Evolutionary conservation across 1,284 basidiomycete genomes (phyloP).

Genomic region (Lentinula novae-zelandiae): DNA sequence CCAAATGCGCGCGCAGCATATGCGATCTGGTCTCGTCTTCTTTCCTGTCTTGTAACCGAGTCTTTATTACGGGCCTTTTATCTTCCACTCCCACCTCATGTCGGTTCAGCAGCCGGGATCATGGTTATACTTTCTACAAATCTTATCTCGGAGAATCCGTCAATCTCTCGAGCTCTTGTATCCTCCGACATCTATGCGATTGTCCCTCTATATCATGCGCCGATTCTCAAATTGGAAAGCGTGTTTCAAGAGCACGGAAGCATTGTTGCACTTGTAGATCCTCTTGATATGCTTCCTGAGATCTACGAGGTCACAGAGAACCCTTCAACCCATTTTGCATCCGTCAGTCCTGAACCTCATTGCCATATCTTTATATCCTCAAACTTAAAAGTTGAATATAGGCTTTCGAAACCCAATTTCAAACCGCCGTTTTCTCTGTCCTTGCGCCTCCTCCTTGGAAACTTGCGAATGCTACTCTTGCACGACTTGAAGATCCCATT

Average conservation of each 20-base stretch:
- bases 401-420: conserved; percentile 18
- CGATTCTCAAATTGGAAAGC: conserved; percentile 27
- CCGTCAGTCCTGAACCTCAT: background rate
- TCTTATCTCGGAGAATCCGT: conserved; percentile 26
- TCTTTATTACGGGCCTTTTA: conserved; percentile 38
- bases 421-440: conserved; percentile 25
- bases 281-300: conserved; percentile 44
- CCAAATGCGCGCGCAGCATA: conserved; percentile 36
- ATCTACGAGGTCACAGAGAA: conserved; percentile 30
- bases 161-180: conserved; percentile 25
- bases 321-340: background rate
- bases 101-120: conserved; percentile 25
- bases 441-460: conserved; percentile 33
- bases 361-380: background rate
- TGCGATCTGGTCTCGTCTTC: conserved; percentile 41
- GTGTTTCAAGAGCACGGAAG: conserved; percentile 26
- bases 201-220: conserved; percentile 33
- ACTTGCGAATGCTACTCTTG: conserved; percentile 22
- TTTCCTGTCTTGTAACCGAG: conserved; percentile 46
- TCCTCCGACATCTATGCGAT: conserved; percentile 34
- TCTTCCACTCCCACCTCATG: conserved; percentile 22
- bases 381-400: background rate
- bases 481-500: conserved; percentile 30
- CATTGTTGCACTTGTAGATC: conserved; percentile 39
- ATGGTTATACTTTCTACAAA: conserved; percentile 35